phyloP scores from a whole-genome alignment of 768 basidiomycete genomes.

The Calocera viscosa region DNA sequence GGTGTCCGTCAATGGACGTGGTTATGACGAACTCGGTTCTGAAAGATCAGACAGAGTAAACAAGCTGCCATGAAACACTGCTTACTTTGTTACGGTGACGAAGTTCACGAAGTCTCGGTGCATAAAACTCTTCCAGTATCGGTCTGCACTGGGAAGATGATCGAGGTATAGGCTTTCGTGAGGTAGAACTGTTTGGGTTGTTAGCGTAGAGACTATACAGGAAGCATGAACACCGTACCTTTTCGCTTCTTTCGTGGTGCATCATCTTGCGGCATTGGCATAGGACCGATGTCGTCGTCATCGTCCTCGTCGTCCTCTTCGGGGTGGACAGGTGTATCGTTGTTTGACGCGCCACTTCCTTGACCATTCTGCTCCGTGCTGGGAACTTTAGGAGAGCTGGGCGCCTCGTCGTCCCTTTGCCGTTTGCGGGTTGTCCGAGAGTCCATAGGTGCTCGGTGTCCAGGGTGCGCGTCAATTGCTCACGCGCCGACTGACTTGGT shows the following conservation, averaged over 20 bases:
- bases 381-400: neutral
- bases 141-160: slow-evolving; percentile 79
- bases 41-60: neutral
- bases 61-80: slow-evolving; percentile 7
- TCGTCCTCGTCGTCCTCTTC: slow-evolving; percentile 35
- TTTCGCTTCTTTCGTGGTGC: slow-evolving; percentile 65
- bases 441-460: neutral
- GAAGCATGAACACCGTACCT: slow-evolving; percentile 37
- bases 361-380: slow-evolving; percentile 16
- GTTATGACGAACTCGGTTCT: slow-evolving; percentile 92
- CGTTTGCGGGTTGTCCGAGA: slow-evolving; percentile 36
- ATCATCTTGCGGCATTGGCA: slow-evolving; percentile 58
- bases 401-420: slow-evolving; percentile 31
- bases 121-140: slow-evolving; percentile 98
- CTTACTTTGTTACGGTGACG: slow-evolving; percentile 75
- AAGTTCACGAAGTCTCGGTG: slow-evolving; percentile 88
- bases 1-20: slow-evolving; percentile 84
- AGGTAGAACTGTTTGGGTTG: slow-evolving; percentile 55
- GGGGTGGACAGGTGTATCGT: slow-evolving; percentile 20
- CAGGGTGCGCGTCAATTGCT: no score
- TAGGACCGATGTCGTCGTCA: slow-evolving; percentile 76
- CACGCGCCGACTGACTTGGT: no score
- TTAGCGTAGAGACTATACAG: slow-evolving; percentile 13
- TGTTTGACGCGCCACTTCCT: slow-evolving; percentile 20
- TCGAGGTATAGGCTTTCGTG: slow-evolving; percentile 89